phyloP scores from a whole-genome alignment of 495 filamentous ascomycete species.

The Penicillium coprophilum region DNA sequence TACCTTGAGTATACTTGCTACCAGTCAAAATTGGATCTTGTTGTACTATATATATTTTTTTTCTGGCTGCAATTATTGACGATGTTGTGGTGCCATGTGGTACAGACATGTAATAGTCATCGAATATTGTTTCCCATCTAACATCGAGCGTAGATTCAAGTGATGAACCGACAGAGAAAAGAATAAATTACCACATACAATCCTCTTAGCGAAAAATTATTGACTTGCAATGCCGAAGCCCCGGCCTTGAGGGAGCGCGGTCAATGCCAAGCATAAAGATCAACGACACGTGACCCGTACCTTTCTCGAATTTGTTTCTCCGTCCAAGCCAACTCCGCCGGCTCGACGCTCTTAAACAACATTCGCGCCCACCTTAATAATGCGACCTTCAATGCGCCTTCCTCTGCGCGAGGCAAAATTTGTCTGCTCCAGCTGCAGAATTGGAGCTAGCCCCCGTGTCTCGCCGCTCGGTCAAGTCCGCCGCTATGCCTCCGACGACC shows the following conservation, averaged over 20 bases:
- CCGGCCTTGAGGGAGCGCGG: background rate
- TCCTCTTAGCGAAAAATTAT: background rate
- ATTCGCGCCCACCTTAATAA: constrained; percentile 31
- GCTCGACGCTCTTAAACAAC: constrained; percentile 7
- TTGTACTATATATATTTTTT: too few relatives aligned
- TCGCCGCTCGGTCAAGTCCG: constrained; percentile 45
- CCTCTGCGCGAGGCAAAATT: constrained; percentile 43
- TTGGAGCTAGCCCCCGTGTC: constrained; percentile 37
- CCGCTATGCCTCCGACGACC: constrained; percentile 40
- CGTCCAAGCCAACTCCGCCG: constrained; percentile 24
- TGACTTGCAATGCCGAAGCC: background rate
- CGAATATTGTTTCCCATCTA: background rate
- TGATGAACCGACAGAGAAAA: background rate
- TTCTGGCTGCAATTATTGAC: too few relatives aligned
- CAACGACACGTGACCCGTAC: constrained; percentile 26
- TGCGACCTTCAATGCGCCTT: constrained; percentile 43
- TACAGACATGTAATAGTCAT: background rate
- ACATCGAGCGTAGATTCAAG: background rate
- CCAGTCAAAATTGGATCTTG: too few relatives aligned
- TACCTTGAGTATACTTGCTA: too few relatives aligned
- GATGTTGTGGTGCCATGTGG: too few relatives aligned
- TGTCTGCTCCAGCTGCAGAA: constrained; percentile 47
- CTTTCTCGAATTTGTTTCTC: constrained; percentile 28
- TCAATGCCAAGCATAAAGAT: constrained; percentile 18
- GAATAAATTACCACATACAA: background rate